Conservation (phyloP, 441 rosid species). For the Arabidopsis hybrid region DNA sequence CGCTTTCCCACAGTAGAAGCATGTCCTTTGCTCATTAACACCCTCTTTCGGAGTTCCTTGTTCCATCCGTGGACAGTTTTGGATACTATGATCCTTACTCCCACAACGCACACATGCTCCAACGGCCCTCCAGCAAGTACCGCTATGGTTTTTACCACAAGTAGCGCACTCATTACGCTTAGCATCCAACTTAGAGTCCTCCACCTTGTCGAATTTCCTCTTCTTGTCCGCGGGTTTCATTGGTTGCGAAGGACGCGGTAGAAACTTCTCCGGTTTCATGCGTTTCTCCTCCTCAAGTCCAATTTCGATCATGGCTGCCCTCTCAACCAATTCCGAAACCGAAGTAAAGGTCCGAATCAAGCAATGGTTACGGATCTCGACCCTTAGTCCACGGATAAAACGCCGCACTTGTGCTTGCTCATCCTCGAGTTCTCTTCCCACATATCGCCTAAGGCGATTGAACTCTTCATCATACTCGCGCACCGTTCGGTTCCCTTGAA, state of each 20-base stretch:
- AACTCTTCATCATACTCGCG: no score
- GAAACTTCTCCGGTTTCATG: neutral
- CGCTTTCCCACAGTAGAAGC: neutral
- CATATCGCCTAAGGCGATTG: no score
- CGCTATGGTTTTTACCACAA: neutral
- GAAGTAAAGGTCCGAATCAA: neutral
- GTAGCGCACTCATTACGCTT: neutral
- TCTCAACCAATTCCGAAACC: neutral
- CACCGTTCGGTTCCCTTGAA: no score
- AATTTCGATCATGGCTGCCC: neutral
- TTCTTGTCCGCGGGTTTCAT: neutral
- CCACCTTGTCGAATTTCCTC: neutral
- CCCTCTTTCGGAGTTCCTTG: no score
- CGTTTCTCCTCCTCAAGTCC: neutral
- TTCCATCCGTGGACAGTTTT: neutral
- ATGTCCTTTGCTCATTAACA: neutral
- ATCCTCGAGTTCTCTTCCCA: neutral
- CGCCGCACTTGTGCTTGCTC: neutral
- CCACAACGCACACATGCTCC: neutral
- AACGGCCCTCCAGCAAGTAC: neutral
- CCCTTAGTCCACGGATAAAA: neutral
- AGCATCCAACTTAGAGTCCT: neutral
- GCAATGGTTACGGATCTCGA: neutral
- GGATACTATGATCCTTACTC: neutral
- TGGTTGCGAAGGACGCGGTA: no score